Percentiles rank a stretch among this genome's conserved stretches.
These are phyloP conservation scores for Omphalotus guepiniiformis DNA, from an alignment of 768 basidiomycete species.

Conservation along the genomic window DNA sequence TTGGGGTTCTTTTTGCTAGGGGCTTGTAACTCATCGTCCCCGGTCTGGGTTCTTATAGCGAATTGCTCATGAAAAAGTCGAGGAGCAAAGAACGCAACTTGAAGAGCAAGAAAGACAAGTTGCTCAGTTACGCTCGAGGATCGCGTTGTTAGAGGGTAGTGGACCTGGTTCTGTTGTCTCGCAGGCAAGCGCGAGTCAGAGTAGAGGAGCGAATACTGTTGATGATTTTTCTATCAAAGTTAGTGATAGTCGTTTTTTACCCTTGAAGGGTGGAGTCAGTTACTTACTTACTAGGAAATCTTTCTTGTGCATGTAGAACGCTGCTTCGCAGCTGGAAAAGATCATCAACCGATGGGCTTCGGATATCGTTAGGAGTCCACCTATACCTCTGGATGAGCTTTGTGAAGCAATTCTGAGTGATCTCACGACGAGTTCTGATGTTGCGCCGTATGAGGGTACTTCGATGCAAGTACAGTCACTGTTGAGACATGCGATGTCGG, in stretches of 20 bases:
- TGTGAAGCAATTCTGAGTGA: conserved; percentile 59
- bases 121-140: conserved; percentile 64
- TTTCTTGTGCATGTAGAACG: conserved; percentile 60
- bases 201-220: conserved; percentile 57
- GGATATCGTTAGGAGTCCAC: conserved; percentile 59
- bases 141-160: conserved; percentile 70
- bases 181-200: conserved; percentile 31
- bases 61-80: conserved; percentile 86
- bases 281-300: background rate
- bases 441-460: conserved; percentile 39
- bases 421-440: conserved; percentile 47
- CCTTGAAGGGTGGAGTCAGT: conserved; percentile 6
- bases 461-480: conserved; percentile 77
- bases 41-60: conserved; percentile 39
- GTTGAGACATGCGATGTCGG: conserved; percentile 76
- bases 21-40: background rate
- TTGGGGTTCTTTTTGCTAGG: background rate
- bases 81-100: conserved; percentile 72
- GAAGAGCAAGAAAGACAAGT: conserved; percentile 84
- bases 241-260: conserved; percentile 14
- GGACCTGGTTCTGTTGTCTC: conserved; percentile 16
- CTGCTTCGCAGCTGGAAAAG: conserved; percentile 78
- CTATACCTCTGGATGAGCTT: conserved; percentile 46
- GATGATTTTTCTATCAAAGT: conserved; percentile 91
- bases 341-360: conserved; percentile 87